Base-by-base conservation (phyloP, 192 early-diverging fungal genomes). In the Cetraspora pellucida region DNA sequence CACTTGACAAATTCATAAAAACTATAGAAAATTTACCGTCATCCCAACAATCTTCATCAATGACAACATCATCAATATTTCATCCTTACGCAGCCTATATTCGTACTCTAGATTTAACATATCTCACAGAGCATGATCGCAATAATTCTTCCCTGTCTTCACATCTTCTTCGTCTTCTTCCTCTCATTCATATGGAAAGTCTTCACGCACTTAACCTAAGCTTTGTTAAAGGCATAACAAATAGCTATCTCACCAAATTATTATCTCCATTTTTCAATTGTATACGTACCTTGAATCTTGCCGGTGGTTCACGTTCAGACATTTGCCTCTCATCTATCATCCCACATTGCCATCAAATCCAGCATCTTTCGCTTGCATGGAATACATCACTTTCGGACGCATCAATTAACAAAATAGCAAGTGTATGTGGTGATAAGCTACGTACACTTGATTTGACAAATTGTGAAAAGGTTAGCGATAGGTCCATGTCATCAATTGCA, bases 381-480 rank as follows among this genome's bases (percentile, higher is more conserved):
- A 75, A 75, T n/a, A 75, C 73, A 27, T 59, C 58, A 47, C 43
- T 75, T 37, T 75, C 73, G 17, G 73, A 75, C 30, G 28, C 73
- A 37, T 63, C 58, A 49, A 75, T 75, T 49, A 63, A 60, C 23
- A 63, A 47, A 60, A 63, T 75, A 49, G 43, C 73, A 4, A 63
- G 37, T 8, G 14, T 63, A 47, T 47, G 57, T 63, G 73, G 73
- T 14, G 23, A 16, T 55, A 60, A 17, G 25, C 47, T 75, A 49
- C 73, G 73, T 49, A 63, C 57, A 16, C 46, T 75, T 28, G 73
- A 75, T 63, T 63, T 75, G 43, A 75, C 73, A 59, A 75, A 75
- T 75, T 75, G 73, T 75, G 73, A 75, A 49, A 75, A 75, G 46
- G 73, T 75, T 47, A 75, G 73, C 63, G 73, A 75, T 49, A 60